Base-by-base conservation (phyloP, 2,329 filamentous ascomycete species). In the Myriosclerotinia scirpicola region DNA sequence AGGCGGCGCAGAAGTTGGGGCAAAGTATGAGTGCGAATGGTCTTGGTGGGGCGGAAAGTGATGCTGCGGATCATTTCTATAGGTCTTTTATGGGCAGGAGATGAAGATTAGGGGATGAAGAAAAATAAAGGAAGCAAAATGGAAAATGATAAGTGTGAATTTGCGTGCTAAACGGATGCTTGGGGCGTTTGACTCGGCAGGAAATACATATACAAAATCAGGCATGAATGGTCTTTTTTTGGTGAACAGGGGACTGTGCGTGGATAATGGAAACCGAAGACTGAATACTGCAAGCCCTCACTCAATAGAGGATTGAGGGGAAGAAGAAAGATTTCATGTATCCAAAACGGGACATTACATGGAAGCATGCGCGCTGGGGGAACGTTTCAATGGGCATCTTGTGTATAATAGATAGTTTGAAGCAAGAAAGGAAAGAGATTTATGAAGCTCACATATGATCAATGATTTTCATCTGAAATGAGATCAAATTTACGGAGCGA, bases 51-150 rank as follows among this genome's bases (percentile, higher is more conserved):
- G 80, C 83, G 12, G 89, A 91, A 68, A 86, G 83, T 67, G 89
- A 91, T 75, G 89, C 90, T 20, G 89, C 91, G 1, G 93, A 97
- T 76, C 91, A 92, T 78, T 97, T 98, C 79, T 96, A 95, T 77
- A 86, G 91, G 60, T 96, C 92, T 65, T 96, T 92, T 79, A 88
- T 92, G 82, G 91, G 90, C 52, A 83, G 90, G 71, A 85, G 89
- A 78, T 62, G 58, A 63, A 40, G 44, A 44, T 8, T 14, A 44
- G 22, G 12, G 3, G 15, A 26, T 20, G 20, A 15, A 48, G 22
- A 53, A 12, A 26, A 30, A 50, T 11, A 14, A 22, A 50, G 20
- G 12, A 50, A 17, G 20, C 38, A 34, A 22, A 60, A 20, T 38
- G 20, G 30, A 56, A 38, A 15, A 46, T 0, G 20, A 38, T 15